These are phyloP conservation scores for Cutaneotrichosporon sp. DNA, from an alignment of 1,284 basidiomycete genomes.

Conservation along the genomic window DNA sequence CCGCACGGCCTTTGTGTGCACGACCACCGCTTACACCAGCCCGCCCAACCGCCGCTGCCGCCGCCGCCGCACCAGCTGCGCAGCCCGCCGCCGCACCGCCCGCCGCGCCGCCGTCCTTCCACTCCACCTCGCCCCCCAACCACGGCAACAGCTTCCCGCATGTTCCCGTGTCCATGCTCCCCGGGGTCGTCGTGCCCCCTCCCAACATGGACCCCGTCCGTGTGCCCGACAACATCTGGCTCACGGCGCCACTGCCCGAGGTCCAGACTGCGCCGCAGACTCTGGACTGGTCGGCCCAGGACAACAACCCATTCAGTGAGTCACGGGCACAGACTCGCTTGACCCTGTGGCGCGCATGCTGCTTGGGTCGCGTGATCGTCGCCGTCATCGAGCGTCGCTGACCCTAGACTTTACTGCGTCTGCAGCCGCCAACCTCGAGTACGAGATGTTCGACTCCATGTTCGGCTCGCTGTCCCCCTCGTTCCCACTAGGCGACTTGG, in stretches of 20 bases:
- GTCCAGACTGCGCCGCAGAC: conserved; percentile 15
- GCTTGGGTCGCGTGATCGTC: background rate
- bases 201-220: conserved; percentile 19
- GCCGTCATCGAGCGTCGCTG: background rate
- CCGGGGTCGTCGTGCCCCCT: conserved; percentile 13
- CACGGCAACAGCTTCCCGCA: conserved; percentile 11
- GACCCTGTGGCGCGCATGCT: background rate
- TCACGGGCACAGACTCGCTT: background rate
- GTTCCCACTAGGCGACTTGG: conserved; percentile 32
- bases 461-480: conserved; percentile 45
- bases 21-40: background rate
- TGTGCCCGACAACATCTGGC: conserved; percentile 30
- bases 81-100: conserved; percentile 3
- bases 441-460: conserved; percentile 50
- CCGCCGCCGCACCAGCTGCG: conserved; percentile 5
- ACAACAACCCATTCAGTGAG: conserved; percentile 27
- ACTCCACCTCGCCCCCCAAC: conserved; percentile 18
- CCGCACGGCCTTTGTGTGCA: background rate
- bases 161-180: conserved; percentile 23
- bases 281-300: conserved; percentile 21
- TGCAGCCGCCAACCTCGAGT: conserved; percentile 34
- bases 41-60: background rate
- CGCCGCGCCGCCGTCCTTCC: conserved; percentile 10
- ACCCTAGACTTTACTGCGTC: conserved; percentile 23
- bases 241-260: conserved; percentile 27